Base-by-base conservation (phyloP, 2,329 filamentous ascomycete species). In the Pseudogymnoascus sp. region DNA sequence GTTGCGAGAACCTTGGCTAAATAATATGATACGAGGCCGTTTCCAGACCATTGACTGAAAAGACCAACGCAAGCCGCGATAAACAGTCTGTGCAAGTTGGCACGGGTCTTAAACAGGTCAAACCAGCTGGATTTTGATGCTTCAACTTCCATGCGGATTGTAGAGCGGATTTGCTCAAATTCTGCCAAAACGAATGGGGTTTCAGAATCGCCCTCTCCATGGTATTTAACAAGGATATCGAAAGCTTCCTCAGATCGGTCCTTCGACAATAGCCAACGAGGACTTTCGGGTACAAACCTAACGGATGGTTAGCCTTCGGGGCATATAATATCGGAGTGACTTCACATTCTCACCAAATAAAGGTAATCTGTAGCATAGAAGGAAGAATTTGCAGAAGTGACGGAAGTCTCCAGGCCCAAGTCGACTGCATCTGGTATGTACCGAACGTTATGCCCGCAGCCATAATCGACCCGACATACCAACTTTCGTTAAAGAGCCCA, bases 51-150 rank as follows among this genome's bases (percentile, higher is more conserved):
- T 64, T 83, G 80, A 8, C 76, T 77, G 71, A 82, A 82, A 57
- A 81, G 69, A 64, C 79, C 79, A 11, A 78, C 73, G 20, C 74
- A 72, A 50, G 80, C 69, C 14, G 77, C 70, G 61, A 83, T 80
- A 57, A 80, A 68, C 36, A 81, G 70, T n/a, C 80, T 73, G 64
- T 78, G 75, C 33, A 79, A 75, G 69, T 82, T 83, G 33, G 77
- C 79, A 38, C 74, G 74, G 7, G 76, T 78, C 25, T 33, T 57
- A 14, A 30, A 60, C 15, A 80, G 71, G 62, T 77, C 74, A 11
- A 69, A 62, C 72, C 77, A 78, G 39, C 71, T 22, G 11, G 38
- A 22, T 41, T 41, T 41, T 41, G 38, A 41, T 20, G 18, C 73
- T 70, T 36, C 74, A 73, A 3, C 73, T 74, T 28, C 74, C 68